These are phyloP conservation scores for Rosa hybrid DNA, from an alignment of 331 rosid genomes.

Conservation along the genomic window DNA sequence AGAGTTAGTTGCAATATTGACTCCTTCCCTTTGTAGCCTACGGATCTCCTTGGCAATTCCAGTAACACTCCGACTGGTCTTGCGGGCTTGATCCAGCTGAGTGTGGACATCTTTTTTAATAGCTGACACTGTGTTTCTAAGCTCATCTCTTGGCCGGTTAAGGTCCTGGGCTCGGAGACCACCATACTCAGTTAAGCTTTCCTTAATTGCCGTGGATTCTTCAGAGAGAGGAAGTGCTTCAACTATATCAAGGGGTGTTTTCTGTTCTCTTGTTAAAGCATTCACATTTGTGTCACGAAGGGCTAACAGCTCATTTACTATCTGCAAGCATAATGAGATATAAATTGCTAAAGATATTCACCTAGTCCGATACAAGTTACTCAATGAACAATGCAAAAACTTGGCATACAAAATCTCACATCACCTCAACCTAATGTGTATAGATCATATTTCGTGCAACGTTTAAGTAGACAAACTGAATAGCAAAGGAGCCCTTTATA, in stretches of 20 bases:
- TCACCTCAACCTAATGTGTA: neutral
- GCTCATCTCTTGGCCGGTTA: constrained; percentile 82
- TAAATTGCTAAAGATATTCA: neutral
- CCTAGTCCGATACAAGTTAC: neutral
- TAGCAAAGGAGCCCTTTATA: neutral
- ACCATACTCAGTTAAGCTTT: constrained; percentile 56
- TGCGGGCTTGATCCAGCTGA: constrained; percentile 88
- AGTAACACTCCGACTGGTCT: constrained; percentile 64
- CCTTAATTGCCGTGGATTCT: constrained; percentile 61
- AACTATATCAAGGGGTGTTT: constrained; percentile 83
- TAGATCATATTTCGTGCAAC: neutral
- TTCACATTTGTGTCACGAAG: constrained; percentile 70
- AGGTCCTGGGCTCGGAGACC: constrained; percentile 75
- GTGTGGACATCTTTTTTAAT: constrained; percentile 70
- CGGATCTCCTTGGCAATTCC: constrained; percentile 78
- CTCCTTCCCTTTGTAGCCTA: constrained; percentile 70
- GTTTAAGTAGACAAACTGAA: neutral
- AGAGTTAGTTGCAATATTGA: constrained; percentile 82
- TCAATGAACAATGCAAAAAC: neutral
- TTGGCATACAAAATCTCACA: neutral
- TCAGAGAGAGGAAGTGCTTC: constrained; percentile 76
- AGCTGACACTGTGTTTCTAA: constrained; percentile 72
- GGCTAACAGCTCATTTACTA: constrained; percentile 63
- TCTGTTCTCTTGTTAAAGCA: constrained; percentile 70
- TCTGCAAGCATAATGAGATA: constrained; percentile 48